These are phyloP conservation scores for Adenanthera pavonina DNA, from an alignment of 306 rosid species.

Conservation along the genomic window DNA sequence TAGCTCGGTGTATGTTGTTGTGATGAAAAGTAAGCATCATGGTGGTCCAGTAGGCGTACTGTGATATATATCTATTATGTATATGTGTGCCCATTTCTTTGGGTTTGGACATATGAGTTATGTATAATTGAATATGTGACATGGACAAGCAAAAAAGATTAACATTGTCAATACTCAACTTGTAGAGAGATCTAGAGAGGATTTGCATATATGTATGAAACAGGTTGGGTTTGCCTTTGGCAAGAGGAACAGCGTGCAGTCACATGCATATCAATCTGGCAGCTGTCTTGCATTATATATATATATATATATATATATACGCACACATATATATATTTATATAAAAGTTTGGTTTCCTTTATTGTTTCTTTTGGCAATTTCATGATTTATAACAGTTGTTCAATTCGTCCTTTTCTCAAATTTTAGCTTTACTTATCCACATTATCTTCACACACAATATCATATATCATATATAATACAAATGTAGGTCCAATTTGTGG, in stretches of 20 bases:
- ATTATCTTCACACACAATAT: not conserved
- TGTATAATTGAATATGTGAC: slow-evolving; percentile 34
- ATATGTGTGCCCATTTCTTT: slow-evolving; percentile 45
- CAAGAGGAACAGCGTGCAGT: slow-evolving; percentile 33
- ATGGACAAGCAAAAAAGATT: slow-evolving; percentile 44
- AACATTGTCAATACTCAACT: slow-evolving; percentile 41
- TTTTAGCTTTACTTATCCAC: not conserved
- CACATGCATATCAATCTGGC: slow-evolving; percentile 30
- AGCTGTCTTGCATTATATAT: not conserved
- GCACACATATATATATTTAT: not conserved
- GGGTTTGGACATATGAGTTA: slow-evolving; percentile 48
- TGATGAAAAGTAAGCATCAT: slow-evolving; percentile 40
- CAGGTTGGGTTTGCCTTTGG: slow-evolving; percentile 32
- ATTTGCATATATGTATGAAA: not conserved
- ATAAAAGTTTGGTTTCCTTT: not conserved
- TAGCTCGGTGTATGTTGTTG: slow-evolving; percentile 37
- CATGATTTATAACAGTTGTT: not conserved
- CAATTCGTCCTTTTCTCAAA: not conserved
- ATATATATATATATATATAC: too few species aligned
- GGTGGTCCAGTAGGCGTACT: slow-evolving; percentile 52
- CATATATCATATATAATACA: not conserved
- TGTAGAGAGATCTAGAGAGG: slow-evolving; percentile 10
- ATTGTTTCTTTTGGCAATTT: slow-evolving; percentile 7
- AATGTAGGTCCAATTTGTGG: too few species aligned
- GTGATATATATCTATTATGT: not conserved